These are phyloP conservation scores for Cucumis cinereus DNA, from an alignment of 306 rosid species.

Conservation along the genomic window DNA sequence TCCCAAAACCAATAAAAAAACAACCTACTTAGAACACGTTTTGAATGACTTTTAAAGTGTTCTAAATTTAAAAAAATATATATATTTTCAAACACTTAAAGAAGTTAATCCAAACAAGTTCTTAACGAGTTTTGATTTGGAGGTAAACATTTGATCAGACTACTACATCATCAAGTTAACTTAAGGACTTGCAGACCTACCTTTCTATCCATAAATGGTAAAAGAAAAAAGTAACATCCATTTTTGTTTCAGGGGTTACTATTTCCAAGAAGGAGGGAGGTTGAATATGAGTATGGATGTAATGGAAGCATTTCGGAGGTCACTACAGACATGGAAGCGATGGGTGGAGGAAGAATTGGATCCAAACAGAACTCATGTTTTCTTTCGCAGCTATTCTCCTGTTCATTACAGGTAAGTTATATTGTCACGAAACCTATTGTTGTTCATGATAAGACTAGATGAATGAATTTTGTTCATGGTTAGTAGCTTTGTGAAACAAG, in stretches of 20 bases:
- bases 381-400: conserved; percentile 74
- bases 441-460: not conserved
- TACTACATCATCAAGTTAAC: not conserved
- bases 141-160: not conserved
- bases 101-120: not conserved
- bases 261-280: conserved; percentile 58
- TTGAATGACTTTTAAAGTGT: too few species aligned
- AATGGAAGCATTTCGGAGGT: conserved; percentile 55
- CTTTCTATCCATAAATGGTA: not conserved
- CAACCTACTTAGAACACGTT: too few species aligned
- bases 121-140: not conserved
- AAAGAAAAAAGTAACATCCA: not conserved
- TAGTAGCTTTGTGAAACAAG: not conserved
- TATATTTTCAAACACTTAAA: too few species aligned
- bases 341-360: conserved; percentile 50
- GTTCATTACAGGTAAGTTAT: conserved; percentile 61
- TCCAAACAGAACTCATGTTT: conserved; percentile 32
- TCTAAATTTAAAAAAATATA: too few species aligned
- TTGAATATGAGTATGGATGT: conserved; percentile 48
- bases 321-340: conserved; percentile 63
- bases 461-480: not conserved
- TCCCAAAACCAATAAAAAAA: not conserved
- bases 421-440: not conserved
- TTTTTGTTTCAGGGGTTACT: conserved; percentile 40
- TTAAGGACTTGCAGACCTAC: not conserved